Evolutionary conservation across 2,329 filamentous ascomycete species (phyloP), one percentile per base, ranked within the genome.

Genomic region (Colletotrichum tanaceti): DNA sequence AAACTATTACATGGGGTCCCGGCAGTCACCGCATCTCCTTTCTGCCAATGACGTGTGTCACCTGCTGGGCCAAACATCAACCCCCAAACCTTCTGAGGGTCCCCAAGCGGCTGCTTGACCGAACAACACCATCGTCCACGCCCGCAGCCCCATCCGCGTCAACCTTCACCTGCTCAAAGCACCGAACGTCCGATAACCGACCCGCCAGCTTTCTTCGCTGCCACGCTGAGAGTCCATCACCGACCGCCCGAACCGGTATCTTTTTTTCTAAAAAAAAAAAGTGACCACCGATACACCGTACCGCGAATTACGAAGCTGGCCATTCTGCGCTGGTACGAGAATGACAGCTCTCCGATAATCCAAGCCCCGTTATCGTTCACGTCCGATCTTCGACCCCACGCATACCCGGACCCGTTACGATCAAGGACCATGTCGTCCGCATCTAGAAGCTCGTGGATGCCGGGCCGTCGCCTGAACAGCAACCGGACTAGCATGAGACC

Each of bases 371-470:
- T 41, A 55, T 53, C 66, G 24, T 50, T 49, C 41, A 66, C 66
- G 46, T 66, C 20, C 52, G 66, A 69, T 43, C 28, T 50, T 57
- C 62, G 64, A 63, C 38, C 52, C 58, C 63, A 55, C 64, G 44
- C 46, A 50, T 46, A 41, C 49, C 58, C 52, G 64, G 50, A 50
- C 54, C 63, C 22, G 44, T 39, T 50, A 62, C 58, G 72, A 71
- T 62, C 76, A 87, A 59, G 55, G 72, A 72, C 58, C 76, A 87
- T 87, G 85, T 88, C 85, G 74, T 81, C 82, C 71, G 79, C 80
- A 53, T 86, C 85, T 72, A 83, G 81, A 72, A 80, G 79, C 71
- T 84, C 84, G 50, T 81, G 79, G 64, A 79, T 81, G 71, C 78
- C 80, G 49, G 80, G 78, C 73, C 83, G 84, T 71, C 83, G 84